Evolutionary conservation across 2,329 filamentous ascomycete genomes (phyloP).

Genomic region (Pseudocercospora fuligena): DNA sequence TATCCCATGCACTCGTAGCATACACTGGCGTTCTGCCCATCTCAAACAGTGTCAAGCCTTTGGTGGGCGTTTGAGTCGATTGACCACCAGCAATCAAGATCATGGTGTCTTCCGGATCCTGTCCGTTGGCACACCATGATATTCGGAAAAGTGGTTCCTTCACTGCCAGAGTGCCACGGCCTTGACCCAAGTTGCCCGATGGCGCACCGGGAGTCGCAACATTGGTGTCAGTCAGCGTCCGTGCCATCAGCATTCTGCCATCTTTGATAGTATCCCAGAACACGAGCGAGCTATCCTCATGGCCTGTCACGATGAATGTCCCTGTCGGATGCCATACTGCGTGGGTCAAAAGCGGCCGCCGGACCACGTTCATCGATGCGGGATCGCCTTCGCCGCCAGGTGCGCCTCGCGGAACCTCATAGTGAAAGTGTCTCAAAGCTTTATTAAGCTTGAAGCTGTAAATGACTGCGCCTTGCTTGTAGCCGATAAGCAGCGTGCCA

Average conservation of each 20-base stretch:
- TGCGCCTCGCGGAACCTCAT: constrained; percentile 78
- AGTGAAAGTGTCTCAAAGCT: constrained; percentile 78
- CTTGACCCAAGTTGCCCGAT: constrained; percentile 29
- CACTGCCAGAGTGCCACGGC: constrained; percentile 58
- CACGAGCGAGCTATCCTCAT: constrained; percentile 89
- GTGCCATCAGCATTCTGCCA: constrained; percentile 78
- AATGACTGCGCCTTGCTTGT: constrained; percentile 81
- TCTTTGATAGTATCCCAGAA: constrained; percentile 87
- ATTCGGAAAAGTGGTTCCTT: constrained; percentile 79
- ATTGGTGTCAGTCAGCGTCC: constrained; percentile 75
- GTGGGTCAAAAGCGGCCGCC: constrained; percentile 77
- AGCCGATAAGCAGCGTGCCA: constrained; percentile 88
- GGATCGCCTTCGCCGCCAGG: constrained; percentile 77
- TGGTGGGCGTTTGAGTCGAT: constrained; percentile 67
- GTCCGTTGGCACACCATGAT: constrained; percentile 85
- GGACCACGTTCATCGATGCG: constrained; percentile 62
- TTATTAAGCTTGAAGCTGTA: constrained; percentile 95
- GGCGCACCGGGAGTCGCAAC: constrained; percentile 66
- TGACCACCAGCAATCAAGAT: constrained; percentile 85
- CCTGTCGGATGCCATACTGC: constrained; percentile 95
- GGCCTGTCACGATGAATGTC: constrained; percentile 82
- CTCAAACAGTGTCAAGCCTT: constrained; percentile 86
- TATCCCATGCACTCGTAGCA: constrained; percentile 87
- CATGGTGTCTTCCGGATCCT: constrained; percentile 90
- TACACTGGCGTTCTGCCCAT: constrained; percentile 88